Conservation (phyloP, 108 stramenopile species). For the Tribonema minus region DNA sequence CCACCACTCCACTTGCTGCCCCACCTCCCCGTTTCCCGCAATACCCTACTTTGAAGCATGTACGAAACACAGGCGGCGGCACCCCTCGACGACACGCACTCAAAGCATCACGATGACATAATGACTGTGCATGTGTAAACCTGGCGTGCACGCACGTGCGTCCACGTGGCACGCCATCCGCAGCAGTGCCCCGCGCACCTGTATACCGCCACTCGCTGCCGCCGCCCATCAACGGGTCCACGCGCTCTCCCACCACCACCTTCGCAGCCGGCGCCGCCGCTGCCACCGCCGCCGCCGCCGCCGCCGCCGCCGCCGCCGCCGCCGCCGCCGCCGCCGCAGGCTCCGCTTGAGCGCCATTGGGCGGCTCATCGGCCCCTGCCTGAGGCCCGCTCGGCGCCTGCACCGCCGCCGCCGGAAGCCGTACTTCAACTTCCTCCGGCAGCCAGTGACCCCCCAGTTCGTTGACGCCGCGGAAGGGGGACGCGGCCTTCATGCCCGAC, state of each 20-base stretch:
- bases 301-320: neutral
- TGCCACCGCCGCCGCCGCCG: neutral
- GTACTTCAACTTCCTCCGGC: slow-evolving; percentile 15
- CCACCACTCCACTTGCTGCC: too few species aligned
- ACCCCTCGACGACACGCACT: too few species aligned
- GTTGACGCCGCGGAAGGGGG: neutral
- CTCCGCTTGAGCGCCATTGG: too few species aligned
- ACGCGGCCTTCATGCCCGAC: too few species aligned
- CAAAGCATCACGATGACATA: too few species aligned
- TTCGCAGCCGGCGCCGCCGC: neutral
- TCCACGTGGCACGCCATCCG: too few species aligned
- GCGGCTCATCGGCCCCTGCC: neutral
- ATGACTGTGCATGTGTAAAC: too few species aligned
- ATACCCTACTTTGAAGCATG: too few species aligned
- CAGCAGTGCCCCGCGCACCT: neutral
- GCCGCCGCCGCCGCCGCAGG: too few species aligned
- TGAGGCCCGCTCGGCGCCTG: neutral
- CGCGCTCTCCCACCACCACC: neutral
- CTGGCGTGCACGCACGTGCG: too few species aligned
- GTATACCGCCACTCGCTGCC: neutral
- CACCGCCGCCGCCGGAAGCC: neutral
- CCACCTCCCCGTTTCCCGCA: too few species aligned
- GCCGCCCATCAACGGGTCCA: neutral
- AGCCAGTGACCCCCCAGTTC: slow-evolving; percentile 21
- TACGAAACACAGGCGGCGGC: too few species aligned